These are phyloP conservation scores for Cladosporium phlei DNA, from an alignment of 2,329 filamentous ascomycete genomes.

Conservation along the genomic window DNA sequence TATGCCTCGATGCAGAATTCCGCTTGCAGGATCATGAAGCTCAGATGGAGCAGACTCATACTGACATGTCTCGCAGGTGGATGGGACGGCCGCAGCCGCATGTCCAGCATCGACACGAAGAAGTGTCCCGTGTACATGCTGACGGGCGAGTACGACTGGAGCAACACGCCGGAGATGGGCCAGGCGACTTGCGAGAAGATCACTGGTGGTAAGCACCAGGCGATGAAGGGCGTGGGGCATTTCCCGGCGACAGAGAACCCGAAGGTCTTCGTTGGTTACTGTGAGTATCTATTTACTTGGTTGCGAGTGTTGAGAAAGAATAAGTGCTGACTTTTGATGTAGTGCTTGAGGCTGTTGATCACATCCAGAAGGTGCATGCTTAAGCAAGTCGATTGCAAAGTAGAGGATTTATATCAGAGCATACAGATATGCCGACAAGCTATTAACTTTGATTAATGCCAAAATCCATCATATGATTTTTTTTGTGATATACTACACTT, in stretches of 20 bases:
- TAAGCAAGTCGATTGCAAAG: too few relatives aligned
- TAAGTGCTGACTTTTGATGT: slow-evolving; percentile 4
- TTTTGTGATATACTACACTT: too few relatives aligned
- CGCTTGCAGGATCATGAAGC: neutral
- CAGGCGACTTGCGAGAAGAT: slow-evolving; percentile 47
- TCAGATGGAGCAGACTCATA: neutral
- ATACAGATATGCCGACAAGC: too few relatives aligned
- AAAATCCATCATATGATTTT: too few relatives aligned
- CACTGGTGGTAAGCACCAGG: slow-evolving; percentile 40
- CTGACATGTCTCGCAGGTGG: slow-evolving; percentile 22
- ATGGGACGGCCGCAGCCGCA: slow-evolving; percentile 44
- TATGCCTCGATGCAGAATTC: neutral
- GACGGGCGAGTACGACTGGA: slow-evolving; percentile 48
- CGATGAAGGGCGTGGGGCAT: slow-evolving; percentile 44
- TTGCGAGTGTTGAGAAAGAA: neutral
- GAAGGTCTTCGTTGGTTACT: slow-evolving; percentile 29
- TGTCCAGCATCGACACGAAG: slow-evolving; percentile 44
- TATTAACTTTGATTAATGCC: too few relatives aligned
- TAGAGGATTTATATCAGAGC: too few relatives aligned
- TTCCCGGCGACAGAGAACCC: slow-evolving; percentile 45
- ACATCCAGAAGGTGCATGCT: slow-evolving; percentile 25
- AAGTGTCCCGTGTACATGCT: slow-evolving; percentile 49
- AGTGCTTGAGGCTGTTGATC: slow-evolving; percentile 31
- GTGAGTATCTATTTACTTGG: slow-evolving; percentile 18
- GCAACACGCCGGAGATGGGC: slow-evolving; percentile 44